phyloP scores from a whole-genome alignment of 441 rosid genomes.

The Codiaeum variegatum region DNA sequence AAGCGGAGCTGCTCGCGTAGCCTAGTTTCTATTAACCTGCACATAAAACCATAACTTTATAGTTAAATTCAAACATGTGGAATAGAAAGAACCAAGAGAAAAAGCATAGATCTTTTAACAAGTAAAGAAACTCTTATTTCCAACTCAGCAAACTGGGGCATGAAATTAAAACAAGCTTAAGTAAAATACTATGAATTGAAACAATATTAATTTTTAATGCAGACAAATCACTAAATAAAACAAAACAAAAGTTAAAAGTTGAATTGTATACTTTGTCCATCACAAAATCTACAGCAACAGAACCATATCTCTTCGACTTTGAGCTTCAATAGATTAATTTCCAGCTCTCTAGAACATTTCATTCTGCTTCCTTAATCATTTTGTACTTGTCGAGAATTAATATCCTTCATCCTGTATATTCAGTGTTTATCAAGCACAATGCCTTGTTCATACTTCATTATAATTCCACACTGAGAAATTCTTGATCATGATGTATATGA shows the following conservation, averaged over 20 bases:
- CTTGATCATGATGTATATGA: neutral
- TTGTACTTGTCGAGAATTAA: neutral
- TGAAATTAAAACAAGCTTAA: neutral
- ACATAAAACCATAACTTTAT: slow-evolving; percentile 16
- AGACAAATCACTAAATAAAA: neutral
- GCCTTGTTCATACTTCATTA: neutral
- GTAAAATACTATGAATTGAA: neutral
- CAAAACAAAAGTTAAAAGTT: neutral
- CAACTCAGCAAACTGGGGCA: neutral
- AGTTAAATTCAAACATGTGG: neutral
- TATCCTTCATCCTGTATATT: slow-evolving; percentile 6
- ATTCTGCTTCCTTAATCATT: neutral
- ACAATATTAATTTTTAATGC: neutral
- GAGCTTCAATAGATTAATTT: neutral
- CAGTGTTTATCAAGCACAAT: neutral
- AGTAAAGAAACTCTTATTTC: neutral
- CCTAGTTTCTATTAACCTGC: slow-evolving; percentile 29
- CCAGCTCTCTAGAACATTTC: neutral
- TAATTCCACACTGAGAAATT: neutral
- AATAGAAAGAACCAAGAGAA: slow-evolving; percentile 1
- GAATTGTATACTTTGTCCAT: neutral
- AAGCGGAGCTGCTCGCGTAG: neutral
- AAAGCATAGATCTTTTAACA: neutral
- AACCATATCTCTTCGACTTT: neutral
- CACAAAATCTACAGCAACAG: neutral